Conservation (phyloP, 495 filamentous ascomycete genomes). For the Penicillium macrosclerotiorum region DNA sequence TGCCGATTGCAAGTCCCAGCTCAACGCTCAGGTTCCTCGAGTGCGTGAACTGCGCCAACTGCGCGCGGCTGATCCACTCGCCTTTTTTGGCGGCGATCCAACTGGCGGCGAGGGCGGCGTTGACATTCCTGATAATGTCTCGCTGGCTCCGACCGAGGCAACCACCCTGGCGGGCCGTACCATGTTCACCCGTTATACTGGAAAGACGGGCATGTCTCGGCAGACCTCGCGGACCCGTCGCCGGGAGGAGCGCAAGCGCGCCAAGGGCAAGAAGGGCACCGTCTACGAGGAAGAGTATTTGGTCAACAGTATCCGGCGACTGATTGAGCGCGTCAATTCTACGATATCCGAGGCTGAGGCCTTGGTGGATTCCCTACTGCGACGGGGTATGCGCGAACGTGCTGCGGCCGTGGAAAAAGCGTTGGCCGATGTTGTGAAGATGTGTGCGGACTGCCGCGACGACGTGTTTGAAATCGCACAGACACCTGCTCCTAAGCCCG, state of each 20-base stretch:
- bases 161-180: conserved; percentile 68
- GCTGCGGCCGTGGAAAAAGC: conserved; percentile 72
- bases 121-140: conserved; percentile 88
- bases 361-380: conserved; percentile 69
- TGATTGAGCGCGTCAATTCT: conserved; percentile 80
- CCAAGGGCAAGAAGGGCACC: conserved; percentile 89
- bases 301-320: conserved; percentile 76
- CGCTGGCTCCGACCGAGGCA: conserved; percentile 79
- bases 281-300: conserved; percentile 98
- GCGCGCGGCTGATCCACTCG: conserved; percentile 76
- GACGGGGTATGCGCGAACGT: conserved; percentile 83
- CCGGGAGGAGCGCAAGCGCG: conserved; percentile 91
- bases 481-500: neutral
- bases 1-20: conserved; percentile 84
- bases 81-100: conserved; percentile 70
- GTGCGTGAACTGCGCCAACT: conserved; percentile 76
- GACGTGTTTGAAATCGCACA: conserved; percentile 60
- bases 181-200: conserved; percentile 90
- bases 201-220: conserved; percentile 67
- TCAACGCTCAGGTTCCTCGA: conserved; percentile 79
- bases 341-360: conserved; percentile 64
- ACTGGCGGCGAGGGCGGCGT: conserved; percentile 47
- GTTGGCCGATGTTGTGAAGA: conserved; percentile 66
- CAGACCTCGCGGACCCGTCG: conserved; percentile 79
- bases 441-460: conserved; percentile 59